phyloP scores from a whole-genome alignment of 306 rosid genomes.

The Crotalaria pallida region DNA sequence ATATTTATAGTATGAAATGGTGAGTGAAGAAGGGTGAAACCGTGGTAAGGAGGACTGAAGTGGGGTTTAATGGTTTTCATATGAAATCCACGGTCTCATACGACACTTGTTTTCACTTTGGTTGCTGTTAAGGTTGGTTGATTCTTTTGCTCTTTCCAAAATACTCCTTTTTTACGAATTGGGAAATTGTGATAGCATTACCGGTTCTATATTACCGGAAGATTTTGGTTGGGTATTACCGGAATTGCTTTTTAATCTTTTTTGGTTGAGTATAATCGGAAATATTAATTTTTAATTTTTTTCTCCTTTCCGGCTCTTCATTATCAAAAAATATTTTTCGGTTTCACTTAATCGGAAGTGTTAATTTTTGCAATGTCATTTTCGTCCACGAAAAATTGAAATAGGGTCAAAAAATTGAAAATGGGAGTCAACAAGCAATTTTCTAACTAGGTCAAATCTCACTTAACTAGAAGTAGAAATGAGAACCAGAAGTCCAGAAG shows the following conservation, averaged over 20 bases:
- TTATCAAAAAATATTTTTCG: no score
- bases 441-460: neutral
- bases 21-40: constrained; percentile 3
- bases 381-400: no score
- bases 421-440: neutral
- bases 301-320: no score
- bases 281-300: no score
- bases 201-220: no score
- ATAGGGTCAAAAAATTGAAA: no score
- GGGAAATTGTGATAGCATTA: no score
- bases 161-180: constrained; percentile 12
- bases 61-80: constrained; percentile 58
- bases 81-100: constrained; percentile 31
- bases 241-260: no score
- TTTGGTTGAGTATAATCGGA: no score
- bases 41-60: neutral
- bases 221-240: no score
- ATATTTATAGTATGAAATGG: constrained; percentile 37
- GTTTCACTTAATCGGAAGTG: no score
- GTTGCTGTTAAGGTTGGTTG: constrained; percentile 24
- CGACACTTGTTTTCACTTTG: constrained; percentile 42
- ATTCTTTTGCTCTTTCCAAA: neutral
- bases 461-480: neutral
- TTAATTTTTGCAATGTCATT: no score
- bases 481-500: neutral